Conservation (phyloP, 768 basidiomycete genomes). For the Termitomyces sp. region DNA sequence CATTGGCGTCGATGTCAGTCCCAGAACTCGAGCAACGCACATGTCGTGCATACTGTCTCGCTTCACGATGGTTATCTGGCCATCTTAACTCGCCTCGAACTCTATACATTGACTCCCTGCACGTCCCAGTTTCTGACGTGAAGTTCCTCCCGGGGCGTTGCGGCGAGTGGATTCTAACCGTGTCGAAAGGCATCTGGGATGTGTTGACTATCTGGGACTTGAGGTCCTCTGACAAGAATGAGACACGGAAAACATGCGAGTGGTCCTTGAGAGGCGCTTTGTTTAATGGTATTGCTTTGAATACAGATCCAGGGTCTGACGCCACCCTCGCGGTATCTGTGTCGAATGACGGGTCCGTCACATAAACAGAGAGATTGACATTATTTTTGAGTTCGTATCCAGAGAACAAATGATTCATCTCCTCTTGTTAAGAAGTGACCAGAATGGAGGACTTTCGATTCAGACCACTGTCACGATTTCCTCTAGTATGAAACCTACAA, state of each 20-base stretch:
- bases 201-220: constrained; percentile 51
- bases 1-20: constrained; percentile 33
- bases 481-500: constrained; percentile 43
- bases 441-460: constrained; percentile 22
- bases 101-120: constrained; percentile 28
- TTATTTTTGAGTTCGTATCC: constrained; percentile 16
- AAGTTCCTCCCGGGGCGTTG: constrained; percentile 47
- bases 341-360: constrained; percentile 42
- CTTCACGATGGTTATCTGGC: constrained; percentile 43
- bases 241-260: constrained; percentile 32
- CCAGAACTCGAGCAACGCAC: constrained; percentile 45
- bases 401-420: constrained; percentile 33
- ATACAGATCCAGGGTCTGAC: constrained; percentile 39
- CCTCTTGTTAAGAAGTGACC: constrained; percentile 21
- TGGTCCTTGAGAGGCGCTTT: constrained; percentile 56
- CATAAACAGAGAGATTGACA: constrained; percentile 7
- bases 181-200: constrained; percentile 63
- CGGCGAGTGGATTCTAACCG: constrained; percentile 45
- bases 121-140: constrained; percentile 48
- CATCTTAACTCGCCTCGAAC: constrained; percentile 11
- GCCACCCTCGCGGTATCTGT: constrained; percentile 52
- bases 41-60: constrained; percentile 42
- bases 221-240: constrained; percentile 10
- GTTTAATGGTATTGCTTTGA: constrained; percentile 51
- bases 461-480: constrained; percentile 30